Evolutionary conservation across 352 stramenopile genomes (phyloP).

Genomic region (Globisporangium solare): DNA sequence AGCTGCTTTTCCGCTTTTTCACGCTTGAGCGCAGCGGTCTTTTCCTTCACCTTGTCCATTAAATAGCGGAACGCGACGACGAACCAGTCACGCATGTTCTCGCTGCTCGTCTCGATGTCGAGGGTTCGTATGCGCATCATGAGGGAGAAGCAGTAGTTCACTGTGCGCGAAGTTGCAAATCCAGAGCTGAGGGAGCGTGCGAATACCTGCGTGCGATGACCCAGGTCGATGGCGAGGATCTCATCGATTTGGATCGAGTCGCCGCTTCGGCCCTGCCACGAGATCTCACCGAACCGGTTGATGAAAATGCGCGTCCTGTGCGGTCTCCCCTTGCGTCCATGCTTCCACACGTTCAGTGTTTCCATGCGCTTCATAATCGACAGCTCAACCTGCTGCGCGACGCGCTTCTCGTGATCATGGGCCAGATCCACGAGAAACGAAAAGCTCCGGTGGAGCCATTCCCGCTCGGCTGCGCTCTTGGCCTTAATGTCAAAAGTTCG

Average conservation of each 20-base stretch:
- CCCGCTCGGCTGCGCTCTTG: slow-evolving; percentile 55
- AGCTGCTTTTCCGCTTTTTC: slow-evolving; percentile 76
- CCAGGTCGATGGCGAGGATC: slow-evolving; percentile 48
- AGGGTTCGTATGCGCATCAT: slow-evolving; percentile 58
- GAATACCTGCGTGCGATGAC: slow-evolving; percentile 66
- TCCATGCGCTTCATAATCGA: slow-evolving; percentile 86
- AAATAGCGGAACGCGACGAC: slow-evolving; percentile 84
- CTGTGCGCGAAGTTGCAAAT: slow-evolving; percentile 21
- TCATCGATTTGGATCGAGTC: slow-evolving; percentile 79
- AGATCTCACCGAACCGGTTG: slow-evolving; percentile 80
- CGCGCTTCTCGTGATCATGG: slow-evolving; percentile 62
- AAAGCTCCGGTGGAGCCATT: slow-evolving; percentile 76
- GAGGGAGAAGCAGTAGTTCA: slow-evolving; percentile 63
- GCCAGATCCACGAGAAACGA: slow-evolving; percentile 69
- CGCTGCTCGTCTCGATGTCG: slow-evolving; percentile 69
- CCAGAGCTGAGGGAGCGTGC: slow-evolving; percentile 32
- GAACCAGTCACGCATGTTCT: slow-evolving; percentile 80
- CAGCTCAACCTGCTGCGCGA: slow-evolving; percentile 76
- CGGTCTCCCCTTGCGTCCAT: slow-evolving; percentile 64
- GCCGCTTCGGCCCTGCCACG: slow-evolving; percentile 72
- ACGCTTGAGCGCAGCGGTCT: slow-evolving; percentile 67
- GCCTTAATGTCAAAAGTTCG: slow-evolving; percentile 77
- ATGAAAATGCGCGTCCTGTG: slow-evolving; percentile 83
- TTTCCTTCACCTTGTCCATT: slow-evolving; percentile 83
- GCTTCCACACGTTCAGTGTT: slow-evolving; percentile 64